Evolutionary conservation across 768 basidiomycete genomes (phyloP).

Genomic region (Xerocomellus intermedius): DNA sequence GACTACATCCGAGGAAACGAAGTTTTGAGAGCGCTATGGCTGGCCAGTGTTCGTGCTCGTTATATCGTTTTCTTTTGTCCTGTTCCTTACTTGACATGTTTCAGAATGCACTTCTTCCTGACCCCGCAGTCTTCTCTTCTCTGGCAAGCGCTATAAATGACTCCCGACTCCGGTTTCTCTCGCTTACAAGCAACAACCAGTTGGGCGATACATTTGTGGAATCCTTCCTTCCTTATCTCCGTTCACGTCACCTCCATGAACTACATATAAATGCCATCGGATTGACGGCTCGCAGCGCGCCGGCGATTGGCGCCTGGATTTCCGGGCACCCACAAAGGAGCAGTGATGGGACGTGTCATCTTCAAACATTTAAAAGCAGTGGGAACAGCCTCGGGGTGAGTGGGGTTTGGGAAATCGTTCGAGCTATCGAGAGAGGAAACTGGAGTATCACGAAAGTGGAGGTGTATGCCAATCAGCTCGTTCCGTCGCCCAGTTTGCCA

Average conservation of each 20-base stretch:
- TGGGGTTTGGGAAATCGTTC: conserved; percentile 47
- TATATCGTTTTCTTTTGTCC: background rate
- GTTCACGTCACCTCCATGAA: conserved; percentile 46
- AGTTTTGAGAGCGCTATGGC: conserved; percentile 43
- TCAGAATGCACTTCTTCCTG: conserved; percentile 42
- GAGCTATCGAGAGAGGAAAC: conserved; percentile 47
- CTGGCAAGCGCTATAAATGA: conserved; percentile 53
- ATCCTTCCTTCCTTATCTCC: conserved; percentile 48
- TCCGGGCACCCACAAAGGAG: conserved; percentile 33
- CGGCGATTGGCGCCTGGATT: conserved; percentile 48
- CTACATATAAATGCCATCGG: conserved; percentile 52
- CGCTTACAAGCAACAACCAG: conserved; percentile 46
- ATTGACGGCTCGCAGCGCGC: conserved; percentile 43
- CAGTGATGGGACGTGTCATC: conserved; percentile 33
- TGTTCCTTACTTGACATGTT: conserved; percentile 18
- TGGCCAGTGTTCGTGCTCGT: conserved; percentile 51
- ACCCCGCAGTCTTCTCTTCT: conserved; percentile 33
- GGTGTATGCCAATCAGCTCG: conserved; percentile 44
- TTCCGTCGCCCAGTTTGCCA: conserved; percentile 6
- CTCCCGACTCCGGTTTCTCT: conserved; percentile 50
- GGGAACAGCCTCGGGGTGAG: conserved; percentile 54
- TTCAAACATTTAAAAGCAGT: conserved; percentile 52
- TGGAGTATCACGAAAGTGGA: conserved; percentile 51
- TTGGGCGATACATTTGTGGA: conserved; percentile 51
- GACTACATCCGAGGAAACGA: conserved; percentile 50